Evolutionary conservation across 2,329 filamentous ascomycete species (phyloP).

Genomic region (Fonsecaea nubica): DNA sequence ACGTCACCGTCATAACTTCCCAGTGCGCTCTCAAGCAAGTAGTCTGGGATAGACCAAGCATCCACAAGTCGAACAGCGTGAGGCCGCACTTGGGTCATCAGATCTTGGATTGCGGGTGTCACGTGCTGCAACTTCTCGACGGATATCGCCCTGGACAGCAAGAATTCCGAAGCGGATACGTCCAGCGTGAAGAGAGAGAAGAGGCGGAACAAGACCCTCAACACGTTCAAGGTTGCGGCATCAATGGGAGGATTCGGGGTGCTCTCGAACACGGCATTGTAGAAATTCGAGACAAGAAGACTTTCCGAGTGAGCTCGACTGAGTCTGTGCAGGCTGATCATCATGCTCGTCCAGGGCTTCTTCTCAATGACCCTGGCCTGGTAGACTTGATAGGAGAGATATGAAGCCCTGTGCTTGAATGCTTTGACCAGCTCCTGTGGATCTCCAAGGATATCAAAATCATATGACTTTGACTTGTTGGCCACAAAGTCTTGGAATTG

Average conservation of each 20-base stretch:
- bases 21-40: constrained; percentile 58
- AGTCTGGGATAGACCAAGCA: constrained; percentile 61
- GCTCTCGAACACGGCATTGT: constrained; percentile 46
- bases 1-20: constrained; percentile 60
- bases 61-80: constrained; percentile 61
- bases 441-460: constrained; percentile 42
- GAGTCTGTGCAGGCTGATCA: constrained; percentile 44
- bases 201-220: constrained; percentile 55
- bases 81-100: constrained; percentile 58
- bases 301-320: constrained; percentile 56
- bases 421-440: constrained; percentile 52
- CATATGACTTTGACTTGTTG: constrained; percentile 38
- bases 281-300: constrained; percentile 57
- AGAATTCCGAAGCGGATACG: constrained; percentile 53
- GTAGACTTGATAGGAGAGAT: constrained; percentile 51
- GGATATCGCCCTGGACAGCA: constrained; percentile 52
- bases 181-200: constrained; percentile 58
- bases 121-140: constrained; percentile 52
- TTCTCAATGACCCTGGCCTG: constrained; percentile 54
- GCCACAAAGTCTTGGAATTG: constrained; percentile 50
- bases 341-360: constrained; percentile 56
- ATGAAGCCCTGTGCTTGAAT: constrained; percentile 55
- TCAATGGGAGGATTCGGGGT: constrained; percentile 41
- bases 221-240: constrained; percentile 42
- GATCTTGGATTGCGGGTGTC: constrained; percentile 50